Evolutionary conservation across 75 land plant genomes (phyloP), one percentile per base, ranked within the genome.

Genomic region (Picea glauca): DNA sequence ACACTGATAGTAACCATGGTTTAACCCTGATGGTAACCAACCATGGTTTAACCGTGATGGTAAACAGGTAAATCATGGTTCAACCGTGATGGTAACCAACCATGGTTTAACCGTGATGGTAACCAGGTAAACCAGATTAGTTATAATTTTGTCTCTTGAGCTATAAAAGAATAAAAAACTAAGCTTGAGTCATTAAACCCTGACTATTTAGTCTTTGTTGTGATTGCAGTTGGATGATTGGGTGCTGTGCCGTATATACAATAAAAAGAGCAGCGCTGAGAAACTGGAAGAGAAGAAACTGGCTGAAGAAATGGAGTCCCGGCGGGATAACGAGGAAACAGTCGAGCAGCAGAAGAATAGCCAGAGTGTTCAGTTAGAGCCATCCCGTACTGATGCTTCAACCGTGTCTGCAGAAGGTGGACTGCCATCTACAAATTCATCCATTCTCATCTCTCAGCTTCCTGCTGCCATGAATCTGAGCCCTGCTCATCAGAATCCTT

Each of bases 151-250:
- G 26, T 26, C 26, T 26, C 26, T 26, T 26, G 26, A 26, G 26
- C 26, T 26, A 26, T 26, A 26, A 26, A 26, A 26, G 26, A 26
- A 26, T 26, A 26, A 26, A 26, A 26, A 26, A 26, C 26, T 26
- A 26, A 26, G 26, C 0, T 26, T 26, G 1, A 46, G 9, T 7
- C 56, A 50, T 50, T 50, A 50, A 40, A 50, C 12, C 0, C 11
- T 11, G 56, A 2, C 5, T 40, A 5, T 26, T 26, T 26, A 40
- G 5, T 9, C 12, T 50, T 11, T 9, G 12, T 50, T 9, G 56
- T 50, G 26, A 3, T 43, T 79, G 58, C 81, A 83, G 84, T 74
- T 83, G 81, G 84, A 83, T 79, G 84, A 83, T 33, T 83, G 84
- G 81, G 84, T 83, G 11, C 76, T 83, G 2, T 83, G 84, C 77